phyloP scores from a whole-genome alignment of 1,139 yeast species.

The Kazachstania sp. region DNA sequence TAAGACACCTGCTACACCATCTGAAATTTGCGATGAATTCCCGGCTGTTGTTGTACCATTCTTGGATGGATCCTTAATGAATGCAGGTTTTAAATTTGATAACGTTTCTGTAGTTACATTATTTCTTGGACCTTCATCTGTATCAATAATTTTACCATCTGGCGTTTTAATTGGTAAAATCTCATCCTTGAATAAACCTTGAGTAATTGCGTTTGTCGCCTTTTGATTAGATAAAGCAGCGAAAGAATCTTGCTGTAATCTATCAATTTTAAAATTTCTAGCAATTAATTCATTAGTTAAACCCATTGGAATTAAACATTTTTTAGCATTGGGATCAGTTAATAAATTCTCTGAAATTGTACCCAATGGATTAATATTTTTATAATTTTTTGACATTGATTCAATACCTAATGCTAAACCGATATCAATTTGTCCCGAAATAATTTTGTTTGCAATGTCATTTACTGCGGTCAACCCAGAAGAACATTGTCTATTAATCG shows the following conservation, averaged over 20 bases:
- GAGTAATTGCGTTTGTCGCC: conserved; percentile 64
- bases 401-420: conserved; percentile 92
- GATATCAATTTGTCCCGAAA: conserved; percentile 77
- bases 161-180: conserved; percentile 58
- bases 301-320: conserved; percentile 86
- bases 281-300: conserved; percentile 77
- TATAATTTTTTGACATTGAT: conserved; percentile 81
- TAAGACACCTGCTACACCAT: conserved; percentile 89
- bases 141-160: conserved; percentile 40
- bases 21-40: conserved; percentile 90
- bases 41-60: conserved; percentile 89
- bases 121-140: conserved; percentile 87
- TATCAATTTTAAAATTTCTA: conserved; percentile 49
- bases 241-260: conserved; percentile 74
- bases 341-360: conserved; percentile 48
- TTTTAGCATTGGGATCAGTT: conserved; percentile 42
- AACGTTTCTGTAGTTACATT: conserved; percentile 76
- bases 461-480: conserved; percentile 87
- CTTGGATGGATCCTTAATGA: conserved; percentile 42
- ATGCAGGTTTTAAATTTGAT: conserved; percentile 77
- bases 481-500: conserved; percentile 89
- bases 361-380: conserved; percentile 57
- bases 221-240: conserved; percentile 81
- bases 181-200: conserved; percentile 77
- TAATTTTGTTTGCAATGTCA: conserved; percentile 82